These are phyloP conservation scores for Hepatocystis sp. DNA, from an alignment of 169 alveolate genomes.

Conservation along the genomic window DNA sequence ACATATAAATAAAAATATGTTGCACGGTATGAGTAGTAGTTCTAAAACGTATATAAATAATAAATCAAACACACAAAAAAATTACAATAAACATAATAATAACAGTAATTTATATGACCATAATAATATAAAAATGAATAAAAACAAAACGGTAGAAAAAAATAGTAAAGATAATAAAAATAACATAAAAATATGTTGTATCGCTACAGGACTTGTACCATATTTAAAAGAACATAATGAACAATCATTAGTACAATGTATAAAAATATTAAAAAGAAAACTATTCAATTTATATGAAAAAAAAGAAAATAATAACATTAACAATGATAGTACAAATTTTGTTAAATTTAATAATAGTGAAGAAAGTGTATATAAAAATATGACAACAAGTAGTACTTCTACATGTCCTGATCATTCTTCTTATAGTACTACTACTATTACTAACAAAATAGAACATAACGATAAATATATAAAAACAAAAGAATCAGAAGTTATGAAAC, in stretches of 20 bases:
- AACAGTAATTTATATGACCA: no score
- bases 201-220: conserved; percentile 69
- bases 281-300: conserved; percentile 29
- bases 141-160: not conserved
- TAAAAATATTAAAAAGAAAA: conserved; percentile 45
- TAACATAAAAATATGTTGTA: conserved; percentile 15
- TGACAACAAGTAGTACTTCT: not conserved
- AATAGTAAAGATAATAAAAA: not conserved
- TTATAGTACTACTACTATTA: no score
- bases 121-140: no score
- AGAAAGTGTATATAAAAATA: no score
- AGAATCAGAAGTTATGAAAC: conserved; percentile 28
- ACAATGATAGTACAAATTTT: not conserved
- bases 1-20: no score
- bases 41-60: no score
- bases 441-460: no score
- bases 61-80: no score
- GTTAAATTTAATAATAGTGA: not conserved
- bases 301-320: conserved; percentile 1
- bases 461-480: conserved; percentile 42
- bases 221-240: conserved; percentile 60
- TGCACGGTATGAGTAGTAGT: no score
- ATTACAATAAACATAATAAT: no score
- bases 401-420: no score
- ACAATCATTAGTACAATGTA: conserved; percentile 33